These are phyloP conservation scores for Neofusicoccum parvum DNA, from an alignment of 2,329 filamentous ascomycete species.

Conservation along the genomic window DNA sequence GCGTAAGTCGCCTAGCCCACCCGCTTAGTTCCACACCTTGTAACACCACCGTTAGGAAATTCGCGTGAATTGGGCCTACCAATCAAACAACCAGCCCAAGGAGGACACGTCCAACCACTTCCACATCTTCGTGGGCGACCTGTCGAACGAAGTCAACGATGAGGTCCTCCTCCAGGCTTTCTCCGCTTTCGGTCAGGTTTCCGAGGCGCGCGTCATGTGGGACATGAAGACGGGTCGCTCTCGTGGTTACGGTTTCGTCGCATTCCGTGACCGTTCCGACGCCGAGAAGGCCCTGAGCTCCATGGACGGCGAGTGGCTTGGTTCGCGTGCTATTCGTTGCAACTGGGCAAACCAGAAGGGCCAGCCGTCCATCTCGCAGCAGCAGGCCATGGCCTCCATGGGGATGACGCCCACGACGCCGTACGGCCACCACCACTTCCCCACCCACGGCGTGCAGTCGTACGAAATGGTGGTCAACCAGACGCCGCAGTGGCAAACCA, in stretches of 20 bases:
- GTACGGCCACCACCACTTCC: conserved; percentile 96
- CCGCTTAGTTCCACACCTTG: conserved; percentile 19
- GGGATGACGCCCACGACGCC: conserved; percentile 97
- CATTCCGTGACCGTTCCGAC: conserved; percentile 89
- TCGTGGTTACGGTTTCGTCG: conserved; percentile 96
- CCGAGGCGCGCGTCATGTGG: conserved; percentile 99
- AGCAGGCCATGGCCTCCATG: conserved; percentile 96
- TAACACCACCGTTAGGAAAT: conserved; percentile 70
- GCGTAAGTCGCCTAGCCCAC: conserved; percentile 61
- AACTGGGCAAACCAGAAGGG: conserved; percentile 99
- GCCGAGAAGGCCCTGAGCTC: conserved; percentile 95
- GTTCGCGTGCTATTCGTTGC: conserved; percentile 95
- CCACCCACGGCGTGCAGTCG: conserved; percentile 92
- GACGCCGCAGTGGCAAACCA: conserved; percentile 97
- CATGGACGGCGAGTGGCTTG: conserved; percentile 99
- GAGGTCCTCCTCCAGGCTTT: conserved; percentile 93
- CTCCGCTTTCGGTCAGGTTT: conserved; percentile 92
- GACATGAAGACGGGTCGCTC: conserved; percentile 99
- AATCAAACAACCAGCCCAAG: conserved; percentile 91
- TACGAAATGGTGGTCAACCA: conserved; percentile 96
- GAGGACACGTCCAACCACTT: conserved; percentile 98
- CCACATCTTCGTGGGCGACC: conserved; percentile 96
- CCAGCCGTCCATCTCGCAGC: conserved; percentile 97
- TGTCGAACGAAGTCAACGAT: conserved; percentile 98
- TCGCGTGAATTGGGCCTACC: conserved; percentile 98